Evolutionary conservation across 78 protist genomes (phyloP), one percentile per base, ranked within the genome.

Genomic region (Cavenderia fasciculata): DNA sequence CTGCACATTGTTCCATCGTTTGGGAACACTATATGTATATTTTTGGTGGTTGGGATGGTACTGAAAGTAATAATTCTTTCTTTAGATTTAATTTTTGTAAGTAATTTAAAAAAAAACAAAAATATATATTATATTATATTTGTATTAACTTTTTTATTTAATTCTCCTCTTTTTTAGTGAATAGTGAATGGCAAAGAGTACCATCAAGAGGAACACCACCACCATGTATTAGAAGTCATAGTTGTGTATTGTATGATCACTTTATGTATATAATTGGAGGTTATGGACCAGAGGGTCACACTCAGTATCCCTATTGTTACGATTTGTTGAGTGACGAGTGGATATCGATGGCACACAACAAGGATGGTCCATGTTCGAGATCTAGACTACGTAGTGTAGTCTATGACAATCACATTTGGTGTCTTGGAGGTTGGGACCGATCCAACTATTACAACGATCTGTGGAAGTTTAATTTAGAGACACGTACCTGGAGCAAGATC

Each of bases 41-140:
- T 1, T 82, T 82, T 33, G 90, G 90, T 43, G 90, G 90, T 57
- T 82, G 90, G 90, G 78, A 82, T 68, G 90, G 90, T 21, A 82
- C 68, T 19, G 78, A 68, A 31, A 43, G 63, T 16, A 82, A 82
- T 44, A 82, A 82, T n/a, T 33, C 38, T 21, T 68, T 82, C 34
- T 69, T 34, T 44, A 41, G 71, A 41, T 56, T 82, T n/a, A 68
- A 82, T 69, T 69, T 82, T 40, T 49, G 47, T 43, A 68, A 59
- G 73, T 31, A 25, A 4, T 14, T n/a, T n/a, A n/a, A 34, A 31
- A 69, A 4, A 43, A 44, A 44, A 66, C 25, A 18, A 16, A 27
- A 19, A 7, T 66, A 16, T 11, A 33, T 46, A 14, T 46, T 8
- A 46, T 14, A 46, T 46, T 46, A 46, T 14, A 14, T 46, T 46